Base-by-base conservation (phyloP, 2,329 filamentous ascomycete species). In the Colletotrichum agaves region DNA sequence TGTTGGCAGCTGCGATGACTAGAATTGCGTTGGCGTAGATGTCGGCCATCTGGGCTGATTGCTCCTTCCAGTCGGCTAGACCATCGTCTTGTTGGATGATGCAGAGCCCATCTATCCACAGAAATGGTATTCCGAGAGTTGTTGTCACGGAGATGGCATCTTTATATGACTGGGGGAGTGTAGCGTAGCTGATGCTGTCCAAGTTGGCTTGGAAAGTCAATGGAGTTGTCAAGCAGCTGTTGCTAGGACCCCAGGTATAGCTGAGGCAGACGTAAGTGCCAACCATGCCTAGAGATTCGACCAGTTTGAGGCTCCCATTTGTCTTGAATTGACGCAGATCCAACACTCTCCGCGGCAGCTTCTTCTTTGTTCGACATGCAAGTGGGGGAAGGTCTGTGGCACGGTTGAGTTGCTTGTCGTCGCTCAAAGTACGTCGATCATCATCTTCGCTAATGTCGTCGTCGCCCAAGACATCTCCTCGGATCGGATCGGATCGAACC, bases 41-140 rank as follows among this genome's bases (percentile, higher is more conserved):
- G 5, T 46, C 49, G 8, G 27, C 41, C 50, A 63, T 57, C 33
- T 37, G 50, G 1, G 39, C 35, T 4, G 60, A 57, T 13, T 57
- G 50, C 10, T 63, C 49, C 3, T 37, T 46, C 50, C 60, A 63
- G 19, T 63, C 50, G 1, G 7, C 3, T 0, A n/a, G 21, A 21
- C 41, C 46, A 11, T 5, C 3, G 21, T 52, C 35, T 33, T 46
- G 21, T 41, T 43, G 46, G 1, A 61, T 52, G 1, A 61, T 52
- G 13, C 58, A 61, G 2, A 61, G 46, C 1, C 58, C 46, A 4
- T 61, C 35, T 2, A 61, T 52, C 58, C 35, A 61, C 11, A 61
- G 6, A 21, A 61, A 61, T 0, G 19, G n/a, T 2, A 61, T n/a
- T 1, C 13, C n/a, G 2, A 61, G 11, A 2, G 15, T n/a, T 8